phyloP scores from a whole-genome alignment of 371 early-diverging fungal genomes.

The Mucor circinelloides region DNA sequence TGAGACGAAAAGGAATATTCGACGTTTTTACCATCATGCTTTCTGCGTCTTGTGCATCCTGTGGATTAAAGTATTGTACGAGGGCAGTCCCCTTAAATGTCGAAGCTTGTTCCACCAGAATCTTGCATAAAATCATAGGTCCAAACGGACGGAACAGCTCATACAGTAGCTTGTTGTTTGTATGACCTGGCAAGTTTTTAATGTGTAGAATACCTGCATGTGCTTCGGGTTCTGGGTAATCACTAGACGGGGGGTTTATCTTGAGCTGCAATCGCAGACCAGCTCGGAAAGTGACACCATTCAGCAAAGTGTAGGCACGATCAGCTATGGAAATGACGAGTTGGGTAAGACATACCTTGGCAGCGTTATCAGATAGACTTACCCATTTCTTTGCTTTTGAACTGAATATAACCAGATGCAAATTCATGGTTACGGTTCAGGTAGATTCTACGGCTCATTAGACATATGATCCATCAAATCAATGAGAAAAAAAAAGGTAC shows the following conservation, averaged over 20 bases:
- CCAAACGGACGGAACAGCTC: constrained; percentile 51
- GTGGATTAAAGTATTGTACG: constrained; percentile 47
- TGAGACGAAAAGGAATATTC: neutral
- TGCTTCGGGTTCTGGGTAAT: constrained; percentile 36
- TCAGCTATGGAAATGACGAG: constrained; percentile 28
- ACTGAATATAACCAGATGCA: constrained; percentile 27
- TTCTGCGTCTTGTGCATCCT: constrained; percentile 41
- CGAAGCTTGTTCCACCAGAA: constrained; percentile 35
- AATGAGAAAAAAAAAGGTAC: constrained; percentile 9
- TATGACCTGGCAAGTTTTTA: constrained; percentile 35
- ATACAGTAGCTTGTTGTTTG: constrained; percentile 39
- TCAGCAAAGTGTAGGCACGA: constrained; percentile 44
- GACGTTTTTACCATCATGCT: constrained; percentile 36
- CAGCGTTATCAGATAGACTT: neutral
- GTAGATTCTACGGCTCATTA: constrained; percentile 12
- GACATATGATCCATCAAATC: constrained; percentile 1
- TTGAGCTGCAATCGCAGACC: constrained; percentile 30
- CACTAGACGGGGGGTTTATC: constrained; percentile 28
- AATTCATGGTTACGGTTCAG: constrained; percentile 7
- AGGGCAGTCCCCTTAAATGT: constrained; percentile 43
- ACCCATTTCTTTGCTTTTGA: constrained; percentile 27
- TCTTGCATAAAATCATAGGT: constrained; percentile 47
- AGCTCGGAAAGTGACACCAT: constrained; percentile 29
- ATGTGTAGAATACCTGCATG: constrained; percentile 41
- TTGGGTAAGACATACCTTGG: too few relatives aligned